Evolutionary conservation across 2,329 filamentous ascomycete species (phyloP).

Genomic region (Sarocladium strictum): DNA sequence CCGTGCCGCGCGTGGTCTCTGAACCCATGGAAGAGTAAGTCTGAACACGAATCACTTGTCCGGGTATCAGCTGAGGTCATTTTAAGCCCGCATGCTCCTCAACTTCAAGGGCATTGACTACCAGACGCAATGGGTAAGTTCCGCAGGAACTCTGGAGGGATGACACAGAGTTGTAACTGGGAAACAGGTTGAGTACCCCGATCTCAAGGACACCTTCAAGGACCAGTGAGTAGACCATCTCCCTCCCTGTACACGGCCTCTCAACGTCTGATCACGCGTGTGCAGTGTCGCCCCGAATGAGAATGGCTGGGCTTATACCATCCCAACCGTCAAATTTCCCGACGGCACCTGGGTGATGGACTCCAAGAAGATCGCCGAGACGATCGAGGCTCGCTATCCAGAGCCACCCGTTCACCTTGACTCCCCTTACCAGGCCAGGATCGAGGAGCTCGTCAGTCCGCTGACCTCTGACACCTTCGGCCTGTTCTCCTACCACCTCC

Average conservation of each 20-base stretch:
- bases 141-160: too few relatives aligned
- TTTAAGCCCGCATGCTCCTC: conserved; percentile 50
- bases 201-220: conserved; percentile 47
- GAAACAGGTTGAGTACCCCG: conserved; percentile 51
- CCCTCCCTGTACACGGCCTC: background rate
- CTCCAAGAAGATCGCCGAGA: conserved; percentile 51
- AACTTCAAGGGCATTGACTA: conserved; percentile 63
- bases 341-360: conserved; percentile 59
- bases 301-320: conserved; percentile 39
- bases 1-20: conserved; percentile 48
- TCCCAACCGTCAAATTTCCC: conserved; percentile 49
- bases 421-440: conserved; percentile 38
- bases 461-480: conserved; percentile 28
- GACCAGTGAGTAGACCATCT: conserved; percentile 34
- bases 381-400: conserved; percentile 54
- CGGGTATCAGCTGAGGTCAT: conserved; percentile 7
- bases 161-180: too few relatives aligned
- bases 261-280: background rate
- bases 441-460: conserved; percentile 33
- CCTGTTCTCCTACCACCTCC: conserved; percentile 42
- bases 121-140: conserved; percentile 50
- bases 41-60: conserved; percentile 8
- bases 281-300: conserved; percentile 32
- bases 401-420: conserved; percentile 52
- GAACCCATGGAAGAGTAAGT: conserved; percentile 59